Percentiles rank a stretch among this genome's conserved stretches.
These are phyloP conservation scores for Lentinula sp. DNA, from an alignment of 768 basidiomycete species.

Conservation along the genomic window DNA sequence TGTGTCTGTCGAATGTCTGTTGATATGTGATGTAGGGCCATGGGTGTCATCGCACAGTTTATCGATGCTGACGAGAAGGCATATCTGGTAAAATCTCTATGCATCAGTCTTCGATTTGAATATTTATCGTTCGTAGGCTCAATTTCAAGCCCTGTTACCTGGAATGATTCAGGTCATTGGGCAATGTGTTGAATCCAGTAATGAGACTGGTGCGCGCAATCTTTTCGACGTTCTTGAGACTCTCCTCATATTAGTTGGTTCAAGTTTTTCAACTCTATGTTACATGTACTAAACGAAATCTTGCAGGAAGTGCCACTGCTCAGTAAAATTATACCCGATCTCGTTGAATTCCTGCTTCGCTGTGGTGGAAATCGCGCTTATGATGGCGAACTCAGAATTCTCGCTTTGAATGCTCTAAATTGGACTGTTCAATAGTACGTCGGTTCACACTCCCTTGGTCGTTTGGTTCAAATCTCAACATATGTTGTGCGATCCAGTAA, in stretches of 20 bases:
- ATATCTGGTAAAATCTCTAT: constrained; percentile 60
- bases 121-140: constrained; percentile 43
- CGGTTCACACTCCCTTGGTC: neutral
- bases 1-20: neutral
- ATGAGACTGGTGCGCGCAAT: constrained; percentile 80
- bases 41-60: constrained; percentile 91
- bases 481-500: constrained; percentile 48
- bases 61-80: constrained; percentile 83
- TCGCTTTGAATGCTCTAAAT: constrained; percentile 88
- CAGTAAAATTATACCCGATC: constrained; percentile 78
- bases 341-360: constrained; percentile 83
- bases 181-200: constrained; percentile 70
- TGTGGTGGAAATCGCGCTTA: constrained; percentile 75
- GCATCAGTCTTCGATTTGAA: neutral
- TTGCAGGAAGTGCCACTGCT: constrained; percentile 88
- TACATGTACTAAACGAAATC: neutral
- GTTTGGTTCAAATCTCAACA: constrained; percentile 5
- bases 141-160: constrained; percentile 84
- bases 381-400: constrained; percentile 77
- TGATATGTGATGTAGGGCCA: constrained; percentile 41
- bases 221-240: constrained; percentile 96
- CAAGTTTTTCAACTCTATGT: neutral
- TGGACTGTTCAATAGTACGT: constrained; percentile 96
- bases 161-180: constrained; percentile 85
- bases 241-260: constrained; percentile 78